A percentile compares a stretch with the other conserved stretches of the same genome.
These are phyloP conservation scores for Thraustochytrium striatum DNA, from an alignment of 352 stramenopile species.

Conservation along the genomic window DNA sequence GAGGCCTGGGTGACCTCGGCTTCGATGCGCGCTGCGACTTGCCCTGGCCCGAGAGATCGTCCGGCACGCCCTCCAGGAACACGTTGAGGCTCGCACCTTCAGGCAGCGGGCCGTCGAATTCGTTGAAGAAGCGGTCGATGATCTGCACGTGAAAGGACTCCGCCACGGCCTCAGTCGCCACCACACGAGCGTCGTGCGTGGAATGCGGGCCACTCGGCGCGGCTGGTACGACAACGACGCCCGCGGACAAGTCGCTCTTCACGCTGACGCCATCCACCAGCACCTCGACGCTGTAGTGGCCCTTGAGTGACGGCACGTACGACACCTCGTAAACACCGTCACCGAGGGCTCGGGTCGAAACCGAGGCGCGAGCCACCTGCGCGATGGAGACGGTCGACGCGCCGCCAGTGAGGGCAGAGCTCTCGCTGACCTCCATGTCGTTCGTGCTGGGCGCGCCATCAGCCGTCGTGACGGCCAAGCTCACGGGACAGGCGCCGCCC, in stretches of 20 bases:
- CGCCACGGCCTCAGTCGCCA: slow-evolving; percentile 69
- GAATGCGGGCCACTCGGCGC: slow-evolving; percentile 63
- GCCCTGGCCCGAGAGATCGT: background rate
- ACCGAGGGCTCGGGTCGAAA: background rate
- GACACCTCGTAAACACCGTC: slow-evolving; percentile 72
- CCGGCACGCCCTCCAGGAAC: slow-evolving; percentile 27
- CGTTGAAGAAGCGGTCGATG: slow-evolving; percentile 84
- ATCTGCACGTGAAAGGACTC: slow-evolving; percentile 77
- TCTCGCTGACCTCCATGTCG: background rate
- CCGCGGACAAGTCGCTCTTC: slow-evolving; percentile 68
- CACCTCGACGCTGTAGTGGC: slow-evolving; percentile 64
- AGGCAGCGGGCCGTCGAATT: slow-evolving; percentile 68
- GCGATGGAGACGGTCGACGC: background rate
- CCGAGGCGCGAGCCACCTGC: background rate
- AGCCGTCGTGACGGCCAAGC: background rate
- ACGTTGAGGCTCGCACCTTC: slow-evolving; percentile 3
- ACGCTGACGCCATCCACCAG: slow-evolving; percentile 60
- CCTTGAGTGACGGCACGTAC: slow-evolving; percentile 72
- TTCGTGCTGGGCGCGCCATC: too few relatives aligned
- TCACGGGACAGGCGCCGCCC: background rate
- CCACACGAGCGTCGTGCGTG: slow-evolving; percentile 69
- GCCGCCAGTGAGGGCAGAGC: background rate
- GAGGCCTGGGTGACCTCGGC: slow-evolving; percentile 61
- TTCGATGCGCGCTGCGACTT: slow-evolving; percentile 40
- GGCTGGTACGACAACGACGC: slow-evolving; percentile 71